These are phyloP conservation scores for Radiomyces spectabilis DNA, from an alignment of 192 early-diverging fungal species.

Conservation along the genomic window DNA sequence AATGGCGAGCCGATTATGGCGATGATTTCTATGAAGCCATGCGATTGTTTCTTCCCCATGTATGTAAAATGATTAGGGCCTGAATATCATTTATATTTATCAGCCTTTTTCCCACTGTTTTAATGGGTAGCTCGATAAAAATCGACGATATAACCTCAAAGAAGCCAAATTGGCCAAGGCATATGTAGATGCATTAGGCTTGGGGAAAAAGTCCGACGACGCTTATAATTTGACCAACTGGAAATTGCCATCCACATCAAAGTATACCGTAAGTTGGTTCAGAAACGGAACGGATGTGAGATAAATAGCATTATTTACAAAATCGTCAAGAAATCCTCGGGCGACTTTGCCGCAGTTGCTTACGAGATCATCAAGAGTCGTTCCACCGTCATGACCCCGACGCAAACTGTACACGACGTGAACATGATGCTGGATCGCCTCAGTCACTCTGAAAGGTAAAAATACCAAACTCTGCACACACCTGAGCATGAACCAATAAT, in stretches of 20 bases:
- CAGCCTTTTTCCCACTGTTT: not conserved
- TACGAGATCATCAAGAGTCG: conserved; percentile 38
- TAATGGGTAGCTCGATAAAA: conserved; percentile 1
- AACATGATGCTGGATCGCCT: conserved; percentile 49
- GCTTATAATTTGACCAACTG: conserved; percentile 53
- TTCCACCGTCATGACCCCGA: conserved; percentile 36
- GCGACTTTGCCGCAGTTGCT: conserved; percentile 55
- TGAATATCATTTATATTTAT: not conserved
- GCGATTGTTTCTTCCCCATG: conserved; percentile 16
- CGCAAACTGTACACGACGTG: conserved; percentile 52
- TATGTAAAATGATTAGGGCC: not conserved
- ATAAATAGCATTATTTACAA: not conserved
- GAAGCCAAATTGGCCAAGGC: conserved; percentile 57
- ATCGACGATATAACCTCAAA: conserved; percentile 55
- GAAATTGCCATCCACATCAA: conserved; percentile 28
- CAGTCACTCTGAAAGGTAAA: not conserved
- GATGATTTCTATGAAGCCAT: conserved; percentile 14
- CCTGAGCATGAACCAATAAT: too few relatives aligned
- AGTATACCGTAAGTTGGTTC: not conserved
- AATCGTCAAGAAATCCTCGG: conserved; percentile 38
- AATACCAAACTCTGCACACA: too few relatives aligned
- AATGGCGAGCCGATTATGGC: conserved; percentile 11
- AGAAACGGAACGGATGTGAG: not conserved
- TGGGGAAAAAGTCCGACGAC: conserved; percentile 48
- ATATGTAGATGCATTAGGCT: conserved; percentile 54